Evolutionary conservation across 108 stramenopile species (phyloP).

Genomic region (Nannochloropsis gaditana): DNA sequence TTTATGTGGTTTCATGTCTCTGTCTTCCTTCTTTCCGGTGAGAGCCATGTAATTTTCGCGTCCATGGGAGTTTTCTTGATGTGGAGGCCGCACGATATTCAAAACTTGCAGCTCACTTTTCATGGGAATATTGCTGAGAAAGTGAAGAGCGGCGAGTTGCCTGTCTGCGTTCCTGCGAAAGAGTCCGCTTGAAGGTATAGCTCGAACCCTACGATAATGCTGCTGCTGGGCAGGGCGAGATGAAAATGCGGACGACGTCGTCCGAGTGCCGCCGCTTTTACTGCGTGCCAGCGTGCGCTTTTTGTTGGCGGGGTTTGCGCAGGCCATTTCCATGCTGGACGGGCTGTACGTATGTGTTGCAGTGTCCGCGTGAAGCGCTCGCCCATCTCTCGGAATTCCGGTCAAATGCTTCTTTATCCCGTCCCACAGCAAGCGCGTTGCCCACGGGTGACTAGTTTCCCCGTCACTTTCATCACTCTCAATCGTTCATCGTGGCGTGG

Average conservation of each 20-base stretch:
- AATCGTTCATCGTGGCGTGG: too few relatives aligned
- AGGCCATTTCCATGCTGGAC: too few relatives aligned
- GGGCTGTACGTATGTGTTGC: too few relatives aligned
- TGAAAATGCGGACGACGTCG: background rate
- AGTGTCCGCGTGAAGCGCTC: too few relatives aligned
- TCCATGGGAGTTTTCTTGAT: background rate
- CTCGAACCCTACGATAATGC: background rate
- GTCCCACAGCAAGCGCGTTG: too few relatives aligned
- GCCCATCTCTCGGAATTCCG: too few relatives aligned
- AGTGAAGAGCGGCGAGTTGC: background rate
- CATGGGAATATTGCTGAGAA: constrained; percentile 10
- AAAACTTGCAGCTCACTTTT: background rate
- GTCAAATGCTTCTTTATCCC: too few relatives aligned
- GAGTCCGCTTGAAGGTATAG: background rate
- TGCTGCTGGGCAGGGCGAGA: background rate
- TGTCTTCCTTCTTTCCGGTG: background rate
- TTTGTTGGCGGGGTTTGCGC: background rate
- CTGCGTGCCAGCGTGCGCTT: background rate
- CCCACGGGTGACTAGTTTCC: too few relatives aligned
- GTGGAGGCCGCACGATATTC: background rate
- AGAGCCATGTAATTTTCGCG: background rate
- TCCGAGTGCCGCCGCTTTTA: constrained; percentile 1
- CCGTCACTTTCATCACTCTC: too few relatives aligned
- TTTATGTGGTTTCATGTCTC: background rate
- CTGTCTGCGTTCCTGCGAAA: constrained; percentile 8